Base-by-base conservation (phyloP, 2,329 filamentous ascomycete genomes). In the Amauroascus niger region DNA sequence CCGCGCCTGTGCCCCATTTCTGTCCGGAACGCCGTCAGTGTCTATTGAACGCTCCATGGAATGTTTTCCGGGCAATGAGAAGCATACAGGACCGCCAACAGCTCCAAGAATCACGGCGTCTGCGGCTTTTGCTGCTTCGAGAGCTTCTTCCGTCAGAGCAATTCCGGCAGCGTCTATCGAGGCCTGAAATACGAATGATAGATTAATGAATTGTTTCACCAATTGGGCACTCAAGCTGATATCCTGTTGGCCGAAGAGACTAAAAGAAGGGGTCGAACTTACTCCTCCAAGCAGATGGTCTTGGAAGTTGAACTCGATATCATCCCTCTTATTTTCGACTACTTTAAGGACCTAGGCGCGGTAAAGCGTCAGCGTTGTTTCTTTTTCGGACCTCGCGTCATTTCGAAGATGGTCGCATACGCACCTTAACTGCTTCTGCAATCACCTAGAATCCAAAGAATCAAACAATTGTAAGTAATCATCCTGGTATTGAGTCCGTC, bases 41-140 rank as follows among this genome's bases (percentile, higher is more conserved):
- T 11, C 6, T n/a, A n/a, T n/a, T n/a, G n/a, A n/a, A n/a, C n/a
- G n/a, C n/a, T 20, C 20, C 16, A 6, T 26, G 26, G 14, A 41
- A 14, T 16, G 18, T 6, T n/a, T 41, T 16, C 18, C 7, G 24
- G 14, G 11, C 18, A 28, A 9, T 26, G 45, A n/a, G 26, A 39
- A 5, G 26, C 74, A 51, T 78, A 81, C 79, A 33, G 93, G 91
- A n/a, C 91, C 91, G 62, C 91, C 91, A 65, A 97, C 94, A 62
- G 91, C 88, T 61, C 90, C 91, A 52, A 97, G 83, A 56, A 97
- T 83, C 56, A 97, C 86, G 37, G 90, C 91, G 70, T 95, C 86
- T 59, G 90, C 89, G 49, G 79, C 76, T 71, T 94, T 90, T 61
- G 88, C 89, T 33, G 88, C 89, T 13, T 75, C 74, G 63, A 97